Evolutionary conservation across 2,329 filamentous ascomycete species (phyloP), one percentile per base, ranked within the genome.

Genomic region (Diaporthe capsici): DNA sequence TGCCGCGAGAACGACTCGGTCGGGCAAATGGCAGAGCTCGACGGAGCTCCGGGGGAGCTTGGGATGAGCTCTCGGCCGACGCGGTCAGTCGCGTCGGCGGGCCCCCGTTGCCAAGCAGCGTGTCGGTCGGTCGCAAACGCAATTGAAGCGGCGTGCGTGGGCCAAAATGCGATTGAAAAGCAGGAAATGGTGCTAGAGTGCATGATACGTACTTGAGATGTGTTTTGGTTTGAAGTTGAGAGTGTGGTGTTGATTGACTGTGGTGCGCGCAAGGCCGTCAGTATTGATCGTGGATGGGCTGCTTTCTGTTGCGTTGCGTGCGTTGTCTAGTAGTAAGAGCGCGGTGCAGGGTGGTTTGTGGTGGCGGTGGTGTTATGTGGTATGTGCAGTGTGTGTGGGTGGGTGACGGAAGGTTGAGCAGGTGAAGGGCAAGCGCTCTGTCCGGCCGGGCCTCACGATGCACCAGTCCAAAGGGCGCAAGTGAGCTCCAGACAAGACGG

Each of bases 101-200:
- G 63, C 39, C 25, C 25, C 42, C 22, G 28, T 47, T 39, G 58
- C 42, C 72, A 60, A 60, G 73, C 51, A 67, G 25, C 51, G 51
- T 61, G 47, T 68, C 70, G 25, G n/a, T 53, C 25, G 34, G 81
- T 83, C 83, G 84, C 83, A 84, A 84, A 80, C 72, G 81, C 82
- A 82, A 87, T 86, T 87, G 86, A 80, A 76, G 61, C 39, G 74
- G 80, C 78, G 78, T 78, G 80, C 77, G 79, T 78, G 79, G 79
- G 57, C 77, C 79, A 83, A 84, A 79, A 78, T 79, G 75, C 76
- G 79, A 79, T 81, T 82, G 80, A 85, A 87, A 82, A 82, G 83
- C 75, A 65, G 72, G 85, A 83, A 81, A 25, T 76, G 76, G 42
- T 55, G 72, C 74, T 77, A 37, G 67, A 76, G 74, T 79, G 58